A percentile compares a stretch with the other conserved stretches of the same genome.
Conservation (phyloP, 2,329 filamentous ascomycete genomes). For the Teratosphaeriaceae sp. region DNA sequence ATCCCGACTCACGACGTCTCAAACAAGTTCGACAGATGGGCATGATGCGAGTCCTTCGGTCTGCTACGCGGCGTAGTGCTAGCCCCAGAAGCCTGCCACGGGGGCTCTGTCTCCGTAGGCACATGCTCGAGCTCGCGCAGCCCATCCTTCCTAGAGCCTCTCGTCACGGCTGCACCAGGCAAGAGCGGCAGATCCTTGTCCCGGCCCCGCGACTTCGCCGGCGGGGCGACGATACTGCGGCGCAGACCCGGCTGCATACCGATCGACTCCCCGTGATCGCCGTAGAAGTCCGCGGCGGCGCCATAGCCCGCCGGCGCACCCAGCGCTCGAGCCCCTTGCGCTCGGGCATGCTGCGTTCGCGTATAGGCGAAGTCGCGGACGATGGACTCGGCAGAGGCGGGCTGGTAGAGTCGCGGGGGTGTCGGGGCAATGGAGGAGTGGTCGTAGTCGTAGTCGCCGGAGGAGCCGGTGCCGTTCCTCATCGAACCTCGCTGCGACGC, state of each 20-base stretch:
- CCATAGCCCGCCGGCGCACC: conserved; percentile 32
- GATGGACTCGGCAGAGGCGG: conserved; percentile 24
- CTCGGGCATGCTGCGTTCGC: not conserved
- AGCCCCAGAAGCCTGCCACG: not conserved
- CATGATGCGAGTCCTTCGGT: conserved; percentile 1
- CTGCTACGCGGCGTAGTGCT: not conserved
- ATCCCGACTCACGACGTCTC: conserved; percentile 8
- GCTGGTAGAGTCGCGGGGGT: conserved; percentile 24
- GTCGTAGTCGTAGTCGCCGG: conserved; percentile 6
- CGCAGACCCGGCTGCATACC: conserved; percentile 52
- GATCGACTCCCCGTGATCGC: conserved; percentile 55
- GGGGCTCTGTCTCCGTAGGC: not conserved
- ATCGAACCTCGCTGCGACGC: conserved; percentile 5
- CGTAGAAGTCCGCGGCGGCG: conserved; percentile 54
- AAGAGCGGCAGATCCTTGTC: conserved; percentile 3
- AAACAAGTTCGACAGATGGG: conserved; percentile 14
- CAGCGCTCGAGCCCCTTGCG: not conserved
- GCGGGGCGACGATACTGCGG: conserved; percentile 23
- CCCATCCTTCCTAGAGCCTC: not conserved
- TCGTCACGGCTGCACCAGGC: not conserved
- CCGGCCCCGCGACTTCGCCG: conserved; percentile 5
- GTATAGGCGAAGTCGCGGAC: conserved; percentile 28
- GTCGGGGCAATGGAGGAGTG: conserved; percentile 20
- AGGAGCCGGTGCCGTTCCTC: not conserved
- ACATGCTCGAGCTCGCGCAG: conserved; percentile 7